These are phyloP conservation scores for Rhododendron kiyosumense DNA, from an alignment of 148 eudicot genomes.

Conservation along the genomic window DNA sequence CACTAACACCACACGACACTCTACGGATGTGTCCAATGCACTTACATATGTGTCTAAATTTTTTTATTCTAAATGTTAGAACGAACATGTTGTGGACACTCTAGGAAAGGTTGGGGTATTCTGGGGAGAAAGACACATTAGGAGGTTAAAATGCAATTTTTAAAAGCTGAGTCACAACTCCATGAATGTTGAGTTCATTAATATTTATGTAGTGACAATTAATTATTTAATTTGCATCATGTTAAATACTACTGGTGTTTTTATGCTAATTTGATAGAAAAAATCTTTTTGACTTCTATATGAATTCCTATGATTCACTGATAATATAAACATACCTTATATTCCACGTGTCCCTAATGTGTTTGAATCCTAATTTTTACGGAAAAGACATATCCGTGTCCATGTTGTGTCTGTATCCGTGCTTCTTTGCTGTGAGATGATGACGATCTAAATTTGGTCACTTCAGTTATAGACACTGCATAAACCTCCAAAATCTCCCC, in stretches of 20 bases:
- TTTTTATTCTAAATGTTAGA: too few species aligned
- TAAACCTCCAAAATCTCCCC: not conserved
- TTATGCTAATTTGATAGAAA: not conserved
- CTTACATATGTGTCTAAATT: not conserved
- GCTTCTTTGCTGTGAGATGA: not conserved
- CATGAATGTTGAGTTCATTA: not conserved
- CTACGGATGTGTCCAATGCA: not conserved
- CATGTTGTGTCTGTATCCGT: not conserved
- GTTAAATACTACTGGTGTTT: not conserved
- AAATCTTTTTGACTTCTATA: too few species aligned
- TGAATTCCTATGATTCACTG: not conserved
- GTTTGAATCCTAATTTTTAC: not conserved
- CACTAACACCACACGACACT: not conserved
- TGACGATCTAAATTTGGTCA: not conserved
- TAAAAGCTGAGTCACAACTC: not conserved
- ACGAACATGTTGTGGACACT: not conserved
- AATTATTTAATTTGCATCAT: not conserved
- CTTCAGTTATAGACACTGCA: not conserved
- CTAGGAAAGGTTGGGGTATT: not conserved
- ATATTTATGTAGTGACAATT: not conserved
- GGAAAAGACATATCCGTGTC: not conserved
- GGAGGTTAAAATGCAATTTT: not conserved
- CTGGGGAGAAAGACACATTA: not conserved
- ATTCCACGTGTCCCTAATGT: not conserved
- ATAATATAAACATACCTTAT: too few species aligned